phyloP scores from a whole-genome alignment of 116 monocot genomes.

The Posidonia oceanica region DNA sequence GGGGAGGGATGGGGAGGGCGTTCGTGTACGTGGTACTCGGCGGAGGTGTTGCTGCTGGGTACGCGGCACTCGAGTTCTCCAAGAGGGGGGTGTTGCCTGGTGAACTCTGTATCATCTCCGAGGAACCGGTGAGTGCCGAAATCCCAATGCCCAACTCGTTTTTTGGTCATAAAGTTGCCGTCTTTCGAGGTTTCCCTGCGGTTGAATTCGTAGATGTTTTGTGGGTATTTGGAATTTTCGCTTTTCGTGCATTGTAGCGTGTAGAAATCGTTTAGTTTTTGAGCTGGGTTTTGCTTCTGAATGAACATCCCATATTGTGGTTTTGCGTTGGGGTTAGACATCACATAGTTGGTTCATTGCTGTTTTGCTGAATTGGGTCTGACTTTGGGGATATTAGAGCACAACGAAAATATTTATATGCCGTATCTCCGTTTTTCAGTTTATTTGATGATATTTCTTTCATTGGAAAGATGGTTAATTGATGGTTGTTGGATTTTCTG shows the following conservation, averaged over 20 bases:
- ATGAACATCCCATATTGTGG: too few relatives aligned
- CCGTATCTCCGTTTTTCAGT: too few relatives aligned
- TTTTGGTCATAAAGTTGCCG: not conserved
- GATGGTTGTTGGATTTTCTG: too few relatives aligned
- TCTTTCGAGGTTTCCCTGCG: conserved; percentile 1
- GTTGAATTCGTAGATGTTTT: not conserved
- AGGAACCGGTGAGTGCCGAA: conserved; percentile 18
- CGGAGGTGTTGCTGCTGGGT: conserved; percentile 35
- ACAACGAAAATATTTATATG: too few relatives aligned
- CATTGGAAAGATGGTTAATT: too few relatives aligned
- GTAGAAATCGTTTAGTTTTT: not conserved
- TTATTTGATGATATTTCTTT: too few relatives aligned
- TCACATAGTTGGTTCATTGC: too few relatives aligned
- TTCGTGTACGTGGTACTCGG: conserved; percentile 34
- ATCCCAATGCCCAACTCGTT: not conserved
- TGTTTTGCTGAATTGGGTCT: too few relatives aligned
- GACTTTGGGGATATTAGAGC: too few relatives aligned
- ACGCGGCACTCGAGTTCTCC: conserved; percentile 34
- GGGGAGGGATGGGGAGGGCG: conserved; percentile 23
- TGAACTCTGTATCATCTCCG: conserved; percentile 42
- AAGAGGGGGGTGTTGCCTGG: conserved; percentile 15
- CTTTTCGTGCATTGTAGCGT: not conserved
- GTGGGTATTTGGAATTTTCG: not conserved
- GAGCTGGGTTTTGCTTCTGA: not conserved
- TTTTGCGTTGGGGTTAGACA: too few relatives aligned